Base-by-base conservation (phyloP, 768 basidiomycete species). In the Leccinum truebloodii region DNA sequence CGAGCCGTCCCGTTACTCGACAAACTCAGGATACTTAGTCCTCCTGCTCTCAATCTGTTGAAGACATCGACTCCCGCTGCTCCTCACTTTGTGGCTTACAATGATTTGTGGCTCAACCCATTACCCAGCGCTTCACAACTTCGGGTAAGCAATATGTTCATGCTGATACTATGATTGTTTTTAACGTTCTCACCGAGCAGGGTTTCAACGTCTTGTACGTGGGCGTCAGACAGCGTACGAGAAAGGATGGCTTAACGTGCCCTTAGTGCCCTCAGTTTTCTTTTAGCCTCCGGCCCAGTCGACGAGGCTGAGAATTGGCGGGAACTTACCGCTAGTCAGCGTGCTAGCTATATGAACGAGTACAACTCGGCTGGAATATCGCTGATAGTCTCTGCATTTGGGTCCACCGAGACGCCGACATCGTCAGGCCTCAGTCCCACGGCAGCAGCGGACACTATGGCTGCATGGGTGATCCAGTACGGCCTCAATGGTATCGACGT, bases 361-460 rank as follows among this genome's bases (percentile, higher is more conserved):
- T 86, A 86, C 65, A 76, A 75, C 24, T 76, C 79, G 0, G 83
- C 84, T 6, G 85, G 85, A 20, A 85, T 86, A 68, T 81, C 80
- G 22, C 66, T 87, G 51, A 78, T 87, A 55, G 85, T 86, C 5
- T 82, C 83, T 50, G 77, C 75, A 4, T 86, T 86, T 62, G 83
- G 83, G 6, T 76, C 81, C 12, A 72, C 71, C 3, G 66, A 74
- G 57, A 70, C 73, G 1, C 83, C 83, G 2, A 83, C 81, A 4
- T 72, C 78, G 2, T 67, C 69, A 4, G 78, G 78, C 28, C 65
- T 66, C 4, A 74, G 83, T 59, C 74, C 83, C 30, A 46, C 44
- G 4, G 44, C 53, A 22, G 73, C 73, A 2, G 83, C 83, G 0
- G 76, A 79, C 59, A 75, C 71, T 7, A 73, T 84, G 63, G 82